Evolutionary conservation across 164 flowering plant species (phyloP), one percentile per base, ranked within the genome.

Genomic region (Stephania japonica): DNA sequence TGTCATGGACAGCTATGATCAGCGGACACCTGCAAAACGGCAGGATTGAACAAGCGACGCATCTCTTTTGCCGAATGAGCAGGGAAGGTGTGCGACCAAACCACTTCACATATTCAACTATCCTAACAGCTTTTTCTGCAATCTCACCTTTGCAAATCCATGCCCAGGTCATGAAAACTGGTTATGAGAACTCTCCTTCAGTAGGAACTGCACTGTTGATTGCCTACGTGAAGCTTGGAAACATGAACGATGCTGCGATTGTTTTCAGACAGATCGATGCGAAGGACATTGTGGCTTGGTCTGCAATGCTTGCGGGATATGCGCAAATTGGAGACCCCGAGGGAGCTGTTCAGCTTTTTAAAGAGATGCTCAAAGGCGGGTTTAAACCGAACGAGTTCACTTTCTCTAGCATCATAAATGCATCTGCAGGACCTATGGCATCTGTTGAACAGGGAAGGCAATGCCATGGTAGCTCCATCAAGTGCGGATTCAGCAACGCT

Each of bases 1-100:
- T 91, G 23, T 83, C 96, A 6, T 92, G 99, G 97, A 95, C 99
- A 0, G 94, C 98, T 42, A 86, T 93, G 84, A 91, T 95, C 56
- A 76, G 78, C 64, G 98, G 96, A 66, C 85, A 78, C 77, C 76
- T 91, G 83, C 88, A 89, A 75, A 91, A 86, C 82, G 88, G 86
- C 42, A 67, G 26, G 26, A 72, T 27, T 12, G 85, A 77, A 66
- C 70, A 82, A 79, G 96, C 97, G 0, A 82, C 77, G 4, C 66
- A 79, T 43, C 77, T 90, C 25, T 94, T 89, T 78, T 69, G 81
- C 65, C 77, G 82, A 78, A 91, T 95, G 99, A 82, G 73, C 41
- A 84, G 84, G 69, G 87, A 83, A 80, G 89, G 87, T 42, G 81
- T 91, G 42, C 80, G 76, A 67, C 96, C 99, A 68, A 92, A 95